These are phyloP conservation scores for Juncus inflexus DNA, from an alignment of 176 grass and related monocot species.

Conservation along the genomic window DNA sequence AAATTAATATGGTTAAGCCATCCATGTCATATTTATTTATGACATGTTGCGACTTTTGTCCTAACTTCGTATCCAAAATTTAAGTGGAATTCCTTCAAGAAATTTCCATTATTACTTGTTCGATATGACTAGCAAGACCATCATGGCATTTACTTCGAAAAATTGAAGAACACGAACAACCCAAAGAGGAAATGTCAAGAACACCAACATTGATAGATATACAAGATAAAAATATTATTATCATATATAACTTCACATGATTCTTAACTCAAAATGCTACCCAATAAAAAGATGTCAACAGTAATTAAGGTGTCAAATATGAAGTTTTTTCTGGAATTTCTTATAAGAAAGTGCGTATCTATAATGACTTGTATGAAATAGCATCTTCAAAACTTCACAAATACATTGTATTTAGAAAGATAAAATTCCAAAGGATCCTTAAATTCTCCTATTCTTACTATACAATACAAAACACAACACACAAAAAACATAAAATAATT, in stretches of 20 bases:
- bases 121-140: neutral
- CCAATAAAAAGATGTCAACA: no score
- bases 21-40: conserved; percentile 13
- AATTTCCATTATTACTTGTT: conserved; percentile 6
- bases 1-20: conserved; percentile 13
- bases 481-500: neutral
- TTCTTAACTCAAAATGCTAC: no score
- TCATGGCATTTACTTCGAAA: neutral
- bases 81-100: neutral
- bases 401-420: neutral
- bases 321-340: no score
- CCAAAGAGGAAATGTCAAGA: no score
- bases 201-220: no score
- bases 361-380: no score
- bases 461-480: neutral
- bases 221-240: no score
- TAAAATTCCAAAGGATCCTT: neutral
- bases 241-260: no score
- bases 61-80: conserved; percentile 5
- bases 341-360: no score
- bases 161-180: no score
- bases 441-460: neutral
- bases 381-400: no score
- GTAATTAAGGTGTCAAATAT: no score
- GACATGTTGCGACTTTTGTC: conserved; percentile 14